These are phyloP conservation scores for Solanum peruvianum DNA, from an alignment of 257 asterid species.

Conservation along the genomic window DNA sequence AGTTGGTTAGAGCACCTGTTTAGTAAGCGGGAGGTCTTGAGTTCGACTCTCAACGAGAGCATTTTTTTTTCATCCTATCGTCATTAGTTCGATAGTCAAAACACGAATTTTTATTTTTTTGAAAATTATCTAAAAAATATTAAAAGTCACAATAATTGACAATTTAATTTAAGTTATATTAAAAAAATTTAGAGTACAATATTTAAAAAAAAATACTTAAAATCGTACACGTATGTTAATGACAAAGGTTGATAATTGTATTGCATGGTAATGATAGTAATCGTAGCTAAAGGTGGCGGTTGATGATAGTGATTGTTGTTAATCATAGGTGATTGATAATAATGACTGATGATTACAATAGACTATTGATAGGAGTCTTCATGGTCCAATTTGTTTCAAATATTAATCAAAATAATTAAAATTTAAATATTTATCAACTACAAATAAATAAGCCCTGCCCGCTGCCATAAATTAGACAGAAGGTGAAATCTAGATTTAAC, in stretches of 20 bases:
- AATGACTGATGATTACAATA: neutral
- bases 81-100: neutral
- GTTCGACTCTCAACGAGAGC: slow-evolving; percentile 81
- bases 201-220: neutral
- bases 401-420: neutral
- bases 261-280: neutral
- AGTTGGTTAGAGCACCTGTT: slow-evolving; percentile 99
- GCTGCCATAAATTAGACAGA: neutral
- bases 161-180: too few relatives aligned
- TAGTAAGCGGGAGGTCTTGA: slow-evolving; percentile 99
- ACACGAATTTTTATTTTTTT: too few relatives aligned
- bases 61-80: neutral
- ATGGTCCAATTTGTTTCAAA: neutral
- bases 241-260: too few relatives aligned
- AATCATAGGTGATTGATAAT: neutral
- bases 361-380: too few relatives aligned
- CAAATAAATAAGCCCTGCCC: neutral
- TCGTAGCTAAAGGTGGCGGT: neutral
- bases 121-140: too few relatives aligned
- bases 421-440: neutral
- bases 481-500: neutral
- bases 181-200: too few relatives aligned
- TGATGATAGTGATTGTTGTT: fast-evolving
- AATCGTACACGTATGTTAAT: fast-evolving
- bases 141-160: too few relatives aligned